These are phyloP conservation scores for Trypanosoma platydactyli DNA, from an alignment of 208 protist species.

Conservation along the genomic window DNA sequence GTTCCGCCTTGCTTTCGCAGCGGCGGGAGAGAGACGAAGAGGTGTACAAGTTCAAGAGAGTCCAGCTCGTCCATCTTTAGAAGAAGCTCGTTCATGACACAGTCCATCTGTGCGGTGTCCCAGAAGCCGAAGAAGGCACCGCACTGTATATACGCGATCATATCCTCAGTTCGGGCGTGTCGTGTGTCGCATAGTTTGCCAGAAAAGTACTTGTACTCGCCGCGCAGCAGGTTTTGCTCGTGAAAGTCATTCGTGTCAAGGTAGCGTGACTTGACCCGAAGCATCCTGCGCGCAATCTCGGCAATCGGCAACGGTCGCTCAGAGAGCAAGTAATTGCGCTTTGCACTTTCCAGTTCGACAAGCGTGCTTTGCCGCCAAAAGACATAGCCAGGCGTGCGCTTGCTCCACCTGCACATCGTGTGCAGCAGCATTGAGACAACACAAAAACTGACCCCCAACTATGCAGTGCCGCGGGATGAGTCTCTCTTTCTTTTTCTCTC, in stretches of 20 bases:
- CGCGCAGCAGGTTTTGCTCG: constrained; percentile 81
- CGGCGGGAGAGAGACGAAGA: constrained; percentile 68
- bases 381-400: constrained; percentile 86
- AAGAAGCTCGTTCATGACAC: constrained; percentile 62
- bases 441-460: too few relatives aligned
- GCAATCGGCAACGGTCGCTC: constrained; percentile 76
- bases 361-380: constrained; percentile 87
- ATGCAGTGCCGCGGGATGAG: too few relatives aligned
- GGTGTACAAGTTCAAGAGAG: constrained; percentile 52
- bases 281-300: constrained; percentile 86
- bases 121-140: constrained; percentile 89
- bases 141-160: constrained; percentile 80
- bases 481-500: too few relatives aligned
- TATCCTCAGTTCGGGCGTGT: constrained; percentile 57
- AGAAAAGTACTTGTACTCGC: constrained; percentile 94
- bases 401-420: constrained; percentile 30
- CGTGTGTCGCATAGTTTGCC: constrained; percentile 86
- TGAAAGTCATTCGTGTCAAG: constrained; percentile 74
- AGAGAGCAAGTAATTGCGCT: constrained; percentile 74
- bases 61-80: constrained; percentile 52
- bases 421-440: constrained; percentile 36
- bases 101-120: constrained; percentile 80
- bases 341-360: constrained; percentile 71
- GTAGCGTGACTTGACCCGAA: constrained; percentile 74
- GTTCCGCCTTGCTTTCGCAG: constrained; percentile 60